Conservation (phyloP, 306 rosid species). For the Cucumis cinereus region DNA sequence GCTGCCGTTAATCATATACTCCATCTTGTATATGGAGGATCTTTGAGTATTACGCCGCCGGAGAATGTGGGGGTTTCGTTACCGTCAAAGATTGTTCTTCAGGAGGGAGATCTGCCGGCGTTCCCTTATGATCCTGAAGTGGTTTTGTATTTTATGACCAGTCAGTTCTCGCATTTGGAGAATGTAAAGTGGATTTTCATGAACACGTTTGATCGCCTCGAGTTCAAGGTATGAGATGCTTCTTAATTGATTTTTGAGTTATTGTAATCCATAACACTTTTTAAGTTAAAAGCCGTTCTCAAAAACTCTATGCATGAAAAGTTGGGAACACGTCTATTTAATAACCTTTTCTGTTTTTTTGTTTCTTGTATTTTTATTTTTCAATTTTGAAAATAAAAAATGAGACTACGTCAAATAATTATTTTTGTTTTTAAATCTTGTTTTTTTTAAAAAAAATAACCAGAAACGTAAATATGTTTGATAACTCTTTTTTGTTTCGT, state of each 20-base stretch:
- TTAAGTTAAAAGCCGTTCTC: too few relatives aligned
- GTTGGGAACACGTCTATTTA: too few relatives aligned
- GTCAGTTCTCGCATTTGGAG: conserved; percentile 4
- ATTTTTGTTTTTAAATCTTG: too few relatives aligned
- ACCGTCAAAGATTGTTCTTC: neutral
- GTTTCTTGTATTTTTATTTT: too few relatives aligned
- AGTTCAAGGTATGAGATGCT: neutral
- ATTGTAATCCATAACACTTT: too few relatives aligned
- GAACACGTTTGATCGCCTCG: conserved; percentile 15
- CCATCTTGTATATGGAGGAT: neutral
- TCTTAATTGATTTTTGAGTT: neutral
- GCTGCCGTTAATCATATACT: neutral
- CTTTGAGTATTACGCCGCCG: neutral
- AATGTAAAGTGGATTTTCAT: conserved; percentile 11
- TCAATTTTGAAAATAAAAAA: too few relatives aligned
- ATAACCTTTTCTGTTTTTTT: too few relatives aligned
- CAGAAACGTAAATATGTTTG: too few relatives aligned
- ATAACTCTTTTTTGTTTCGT: too few relatives aligned
- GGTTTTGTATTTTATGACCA: neutral
- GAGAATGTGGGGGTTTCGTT: neutral
- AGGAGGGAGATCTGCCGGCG: conserved; percentile 3
- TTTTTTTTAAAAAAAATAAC: too few relatives aligned
- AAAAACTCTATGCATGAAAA: too few relatives aligned
- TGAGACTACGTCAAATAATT: too few relatives aligned
- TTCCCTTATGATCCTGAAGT: neutral